Evolutionary conservation across 441 rosid genomes (phyloP), one percentile per base, ranked within the genome.

Genomic region (Breynia disticha): DNA sequence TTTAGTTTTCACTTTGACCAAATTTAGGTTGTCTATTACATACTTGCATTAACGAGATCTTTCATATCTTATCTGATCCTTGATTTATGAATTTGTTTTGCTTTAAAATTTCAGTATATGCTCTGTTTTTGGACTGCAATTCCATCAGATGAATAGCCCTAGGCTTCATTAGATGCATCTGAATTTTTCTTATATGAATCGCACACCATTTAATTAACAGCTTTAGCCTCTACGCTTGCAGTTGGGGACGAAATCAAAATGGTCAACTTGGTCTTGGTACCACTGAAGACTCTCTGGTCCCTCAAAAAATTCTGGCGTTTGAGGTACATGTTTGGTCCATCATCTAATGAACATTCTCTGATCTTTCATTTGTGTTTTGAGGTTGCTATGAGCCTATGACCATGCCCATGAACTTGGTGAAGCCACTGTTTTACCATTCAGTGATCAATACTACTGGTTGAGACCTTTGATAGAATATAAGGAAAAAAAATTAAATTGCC

Each of bases 211-310:
- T 61, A 52, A 14, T 37, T 38, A 44, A 38, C 48, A 20, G 24
- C 13, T 22, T 67, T 47, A 56, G 60, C 56, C 59, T 19, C 55
- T 43, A 65, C 55, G n/a, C 42, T 48, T 77, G 73, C 72, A 93
- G 99, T 62, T 93, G 97, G 99, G 99, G 99, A 57, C 76, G 99
- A 49, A 93, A 93, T 78, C 99, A 93, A 78, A 93, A 93, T 69
- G 99, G 99, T 65, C 95, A 93, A 71, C 99, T 93, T 71, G 97
- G 99, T 66, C 90, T 89, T 48, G 97, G 96, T 53, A 82, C 75
- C 67, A 79, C 70, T 5, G 96, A 84, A 65, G 97, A 88, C 69
- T 83, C 95, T 76, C 83, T 80, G 49, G 81, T 93, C 66, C 99
- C 99, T 74, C 87, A 76, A 66, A 83, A 80, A 76, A 83, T 93